A percentile compares a stretch with the other conserved stretches of the same genome.
phyloP scores from a whole-genome alignment of 2,329 filamentous ascomycete genomes.

The Pleurostoma richardsiae region DNA sequence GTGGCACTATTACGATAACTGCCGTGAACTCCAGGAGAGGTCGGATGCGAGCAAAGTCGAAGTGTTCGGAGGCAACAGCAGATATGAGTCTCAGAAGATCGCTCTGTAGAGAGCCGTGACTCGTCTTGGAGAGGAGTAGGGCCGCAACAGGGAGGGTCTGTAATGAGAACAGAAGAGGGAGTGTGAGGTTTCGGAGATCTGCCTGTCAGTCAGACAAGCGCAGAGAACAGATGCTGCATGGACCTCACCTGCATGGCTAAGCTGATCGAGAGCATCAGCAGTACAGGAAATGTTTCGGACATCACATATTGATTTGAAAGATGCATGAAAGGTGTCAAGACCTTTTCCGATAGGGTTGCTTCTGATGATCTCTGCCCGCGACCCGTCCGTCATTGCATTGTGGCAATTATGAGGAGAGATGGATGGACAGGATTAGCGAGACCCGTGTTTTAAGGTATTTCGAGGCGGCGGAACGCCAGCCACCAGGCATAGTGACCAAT shows the following conservation, averaged over 20 bases:
- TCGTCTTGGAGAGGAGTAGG: background rate
- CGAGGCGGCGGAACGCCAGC: no score
- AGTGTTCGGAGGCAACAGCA: slow-evolving; percentile 4
- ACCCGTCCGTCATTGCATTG: background rate
- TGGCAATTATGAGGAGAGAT: no score
- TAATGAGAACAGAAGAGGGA: background rate
- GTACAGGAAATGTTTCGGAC: background rate
- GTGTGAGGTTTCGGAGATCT: background rate
- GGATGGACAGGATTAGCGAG: no score
- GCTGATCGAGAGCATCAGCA: background rate
- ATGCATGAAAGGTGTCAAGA: background rate
- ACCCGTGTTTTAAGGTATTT: no score
- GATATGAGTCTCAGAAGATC: background rate
- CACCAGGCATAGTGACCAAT: no score
- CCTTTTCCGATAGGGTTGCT: background rate
- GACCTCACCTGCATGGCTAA: background rate
- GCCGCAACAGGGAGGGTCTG: background rate
- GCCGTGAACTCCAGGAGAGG: slow-evolving; percentile 26
- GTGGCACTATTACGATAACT: slow-evolving; percentile 2
- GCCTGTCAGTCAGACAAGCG: background rate
- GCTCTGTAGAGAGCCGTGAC: background rate
- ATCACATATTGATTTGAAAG: background rate
- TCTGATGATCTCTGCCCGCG: background rate
- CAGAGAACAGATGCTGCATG: background rate
- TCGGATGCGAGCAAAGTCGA: slow-evolving; percentile 19